Base-by-base conservation (phyloP, 1,139 yeast species). In the Saccharomyces hybrid region DNA sequence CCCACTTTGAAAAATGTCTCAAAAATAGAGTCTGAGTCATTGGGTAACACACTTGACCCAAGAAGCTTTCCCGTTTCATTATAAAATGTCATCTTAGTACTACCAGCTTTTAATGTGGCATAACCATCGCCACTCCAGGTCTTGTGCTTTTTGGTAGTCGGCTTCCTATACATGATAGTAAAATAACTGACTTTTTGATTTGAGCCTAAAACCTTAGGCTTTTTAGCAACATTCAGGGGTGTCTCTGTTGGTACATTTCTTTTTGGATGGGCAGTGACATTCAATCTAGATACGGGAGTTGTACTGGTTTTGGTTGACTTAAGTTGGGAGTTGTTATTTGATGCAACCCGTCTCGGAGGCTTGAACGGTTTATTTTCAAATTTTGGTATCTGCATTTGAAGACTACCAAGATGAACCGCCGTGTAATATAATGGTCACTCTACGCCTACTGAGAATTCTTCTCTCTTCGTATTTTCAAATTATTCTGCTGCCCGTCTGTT, bases 111-210 rank as follows among this genome's bases (percentile, higher is more conserved):
- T 1, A 75, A 62, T 0, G 69, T 59, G 5, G 88, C 74, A 27
- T 72, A 70, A 0, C 97, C 98, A 71, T 93, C 99, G 2, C 96
- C 96, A 55, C 89, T 95, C 99, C 99, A 93, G 0, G 91, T 84
- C 67, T 91, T 91, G 69, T 90, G 83, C 75, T 91, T 90, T 70
- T 87, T 88, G 44, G 73, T 76, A 0, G 93, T 75, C 47, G 76
- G 77, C 67, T 88, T 89, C 47, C 99, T 74, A 80, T 86, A 88
- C 61, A 88, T 79, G 2, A 83, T 82, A 9, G 62, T 61, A 52
- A 63, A 70, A 41, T 54, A 56, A 32, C 51, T 38, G 5, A 38
- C 11, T 4, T 50, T 56, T 60, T 23, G 63, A 60, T 51, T 57
- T 61, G 51, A 56, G 56, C 26, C 50, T 13, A 48, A 50, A 14